phyloP scores from a whole-genome alignment of 2,329 filamentous ascomycete species.

The Aspergillus niger region DNA sequence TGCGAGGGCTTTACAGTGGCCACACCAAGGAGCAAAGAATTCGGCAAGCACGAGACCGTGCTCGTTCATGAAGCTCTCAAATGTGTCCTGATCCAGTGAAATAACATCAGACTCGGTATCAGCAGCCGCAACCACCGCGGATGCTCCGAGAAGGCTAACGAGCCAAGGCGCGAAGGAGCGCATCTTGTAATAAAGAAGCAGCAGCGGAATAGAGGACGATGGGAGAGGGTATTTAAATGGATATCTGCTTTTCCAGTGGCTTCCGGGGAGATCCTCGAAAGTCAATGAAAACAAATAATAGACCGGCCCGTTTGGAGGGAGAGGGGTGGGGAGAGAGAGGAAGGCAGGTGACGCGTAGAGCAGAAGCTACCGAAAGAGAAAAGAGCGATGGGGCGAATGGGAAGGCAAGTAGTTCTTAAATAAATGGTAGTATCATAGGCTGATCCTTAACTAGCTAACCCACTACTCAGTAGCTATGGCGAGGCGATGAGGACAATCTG shows the following conservation, averaged over 20 bases:
- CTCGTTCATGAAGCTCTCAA: constrained; percentile 79
- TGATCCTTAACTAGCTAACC: constrained; percentile 9
- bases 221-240: background rate
- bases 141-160: constrained; percentile 43
- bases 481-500: constrained; percentile 44
- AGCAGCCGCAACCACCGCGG: constrained; percentile 35
- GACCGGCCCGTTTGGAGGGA: background rate
- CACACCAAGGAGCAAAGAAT: constrained; percentile 97
- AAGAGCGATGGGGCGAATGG: constrained; percentile 12
- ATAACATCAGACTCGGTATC: constrained; percentile 70
- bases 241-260: background rate
- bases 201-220: background rate
- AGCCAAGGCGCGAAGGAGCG: constrained; percentile 43
- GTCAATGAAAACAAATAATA: background rate
- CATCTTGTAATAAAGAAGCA: constrained; percentile 30
- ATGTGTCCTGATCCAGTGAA: constrained; percentile 81
- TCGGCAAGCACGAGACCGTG: constrained; percentile 92
- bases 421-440: background rate
- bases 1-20: constrained; percentile 96
- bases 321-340: background rate
- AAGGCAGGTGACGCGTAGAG: constrained; percentile 1
- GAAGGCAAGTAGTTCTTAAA: constrained; percentile 8
- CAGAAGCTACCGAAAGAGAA: constrained; percentile 11
- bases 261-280: constrained; percentile 6
- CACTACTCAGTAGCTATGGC: constrained; percentile 10